Evolutionary conservation across 176 grass and related monocot genomes (phyloP).

Genomic region (Musa itinerans): DNA sequence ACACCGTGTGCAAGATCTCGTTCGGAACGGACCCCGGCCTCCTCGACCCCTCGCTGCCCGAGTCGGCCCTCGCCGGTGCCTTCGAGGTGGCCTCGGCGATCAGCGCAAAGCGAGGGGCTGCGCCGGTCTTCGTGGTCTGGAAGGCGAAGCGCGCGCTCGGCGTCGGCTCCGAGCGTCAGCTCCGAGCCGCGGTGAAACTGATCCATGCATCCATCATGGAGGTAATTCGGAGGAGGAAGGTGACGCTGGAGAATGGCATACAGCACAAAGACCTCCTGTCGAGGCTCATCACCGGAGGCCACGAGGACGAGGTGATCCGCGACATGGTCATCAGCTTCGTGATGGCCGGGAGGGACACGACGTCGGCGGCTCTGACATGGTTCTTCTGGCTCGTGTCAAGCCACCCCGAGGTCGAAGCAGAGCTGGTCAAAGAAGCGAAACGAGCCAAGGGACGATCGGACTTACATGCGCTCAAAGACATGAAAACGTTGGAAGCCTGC

Average conservation of each 20-base stretch:
- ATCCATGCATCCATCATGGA: slow-evolving; percentile 58
- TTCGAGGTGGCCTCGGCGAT: slow-evolving; percentile 63
- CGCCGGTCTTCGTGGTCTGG: slow-evolving; percentile 60
- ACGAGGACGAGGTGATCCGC: slow-evolving; percentile 54
- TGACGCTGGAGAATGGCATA: slow-evolving; percentile 15
- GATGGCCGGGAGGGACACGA: slow-evolving; percentile 77
- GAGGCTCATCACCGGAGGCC: slow-evolving; percentile 54
- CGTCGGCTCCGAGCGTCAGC: slow-evolving; percentile 43
- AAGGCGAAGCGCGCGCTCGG: slow-evolving; percentile 54
- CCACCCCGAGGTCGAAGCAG: slow-evolving; percentile 41
- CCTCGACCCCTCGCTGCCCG: slow-evolving; percentile 40
- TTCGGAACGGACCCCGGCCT: slow-evolving; percentile 53
- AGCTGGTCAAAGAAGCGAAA: slow-evolving; percentile 29
- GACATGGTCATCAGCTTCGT: slow-evolving; percentile 98
- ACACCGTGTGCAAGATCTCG: slow-evolving; percentile 58
- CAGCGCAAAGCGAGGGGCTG: slow-evolving; percentile 50
- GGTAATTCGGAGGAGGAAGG: slow-evolving; percentile 47
- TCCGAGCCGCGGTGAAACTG: slow-evolving; percentile 43
- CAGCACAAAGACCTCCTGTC: slow-evolving; percentile 58
- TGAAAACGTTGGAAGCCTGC: slow-evolving; percentile 57
- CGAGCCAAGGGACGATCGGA: slow-evolving; percentile 15
- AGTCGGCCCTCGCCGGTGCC: slow-evolving; percentile 39
- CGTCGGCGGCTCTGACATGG: slow-evolving; percentile 28
- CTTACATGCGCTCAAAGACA: slow-evolving; percentile 25
- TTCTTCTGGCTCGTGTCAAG: slow-evolving; percentile 67